Evolutionary conservation across 2,329 filamentous ascomycete genomes (phyloP), one percentile per base, ranked within the genome.

Genomic region (Pseudogymnoascus sp.): DNA sequence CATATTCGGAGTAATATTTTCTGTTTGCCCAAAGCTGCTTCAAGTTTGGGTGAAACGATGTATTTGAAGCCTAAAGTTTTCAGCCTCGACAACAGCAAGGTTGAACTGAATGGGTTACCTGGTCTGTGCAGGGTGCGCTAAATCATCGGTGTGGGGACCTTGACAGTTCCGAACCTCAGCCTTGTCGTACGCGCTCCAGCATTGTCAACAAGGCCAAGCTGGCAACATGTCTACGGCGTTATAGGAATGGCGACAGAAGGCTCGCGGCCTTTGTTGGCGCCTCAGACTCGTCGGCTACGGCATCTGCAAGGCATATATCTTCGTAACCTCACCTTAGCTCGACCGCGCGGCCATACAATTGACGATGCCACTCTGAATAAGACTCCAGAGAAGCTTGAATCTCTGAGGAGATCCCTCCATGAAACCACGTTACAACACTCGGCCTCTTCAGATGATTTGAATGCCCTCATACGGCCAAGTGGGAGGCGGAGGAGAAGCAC

Each of bases 301-400:
- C 93, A 97, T 78, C 82, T 97, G 4, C 87, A 90, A 70, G 91
- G 91, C 68, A 85, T 97, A 69, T 93, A 90, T 63, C 78, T 97
- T 61, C 90, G 93, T 64, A 97, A 97, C 74, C 80, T 97, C 47
- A 86, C 86, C 66, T 86, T 96, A 68, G 79, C 79, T 24, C 80
- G 79, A 66, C 78, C 80, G 64, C 78, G 79, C 67, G 78, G 77
- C 70, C 78, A 81, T 74, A 88, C 90, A 40, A 87, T 89, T 70
- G 90, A 93, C 76, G 93, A 93, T 69, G 88, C 86, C 33, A 82
- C 88, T 35, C 84, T 91, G 33, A 87, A 87, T 67, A 86, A 86
- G 64, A 65, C 68, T 13, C 84, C 88, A 0, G 83, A 82, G 38
- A 95, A 91, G 77, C 79, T 87, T 73, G 73, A 77, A 70, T 61